Evolutionary conservation across 2,329 filamentous ascomycete genomes (phyloP), one percentile per base, ranked within the genome.

Genomic region (Cordyceps sp.): DNA sequence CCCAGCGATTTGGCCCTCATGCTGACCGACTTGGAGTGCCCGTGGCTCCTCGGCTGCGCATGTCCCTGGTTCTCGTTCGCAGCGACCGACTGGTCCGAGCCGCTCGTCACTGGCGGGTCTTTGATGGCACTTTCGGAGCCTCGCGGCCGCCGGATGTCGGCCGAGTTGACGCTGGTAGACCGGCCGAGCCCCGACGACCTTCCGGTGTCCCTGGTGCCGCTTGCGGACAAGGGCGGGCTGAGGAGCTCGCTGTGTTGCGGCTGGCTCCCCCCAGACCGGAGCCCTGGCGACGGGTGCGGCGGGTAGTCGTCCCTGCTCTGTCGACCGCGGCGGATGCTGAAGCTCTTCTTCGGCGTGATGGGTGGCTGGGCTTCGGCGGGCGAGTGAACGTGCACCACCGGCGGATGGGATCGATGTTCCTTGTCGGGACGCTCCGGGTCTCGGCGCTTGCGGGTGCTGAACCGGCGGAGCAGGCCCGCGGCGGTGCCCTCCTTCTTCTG

Each of bases 81-180:
- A 24, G 66, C 47, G 24, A 68, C 69, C 3, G 79, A 81, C 40
- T 80, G 73, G 40, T 92, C 83, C 5, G 82, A 90, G 6, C 79
- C 81, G 48, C 80, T 88, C 0, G 80, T 83, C 7, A 69, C 64
- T 10, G 79, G 78, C 19, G 78, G 73, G 15, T 85, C 78, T 37
- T 73, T 73, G 23, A 58, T 52, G 14, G 62, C 54, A 30, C 62
- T 47, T 41, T 53, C 49, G 41, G 63, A 44, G n/a, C 50, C 47
- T 15, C 80, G 72, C 18, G 23, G 22, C 37, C 80, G 64, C 38
- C 82, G 69, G 37, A 83, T 74, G 39, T 93, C 85, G 19, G 78
- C 83, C 2, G 83, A 90, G 46, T 86, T 93, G 33, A 94, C 86
- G 48, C 86, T 94, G 8, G 88, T 85, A 6, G 85, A 93, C 39